phyloP scores from a whole-genome alignment of 1,284 basidiomycete species.

The Ustilago xerochloae region DNA sequence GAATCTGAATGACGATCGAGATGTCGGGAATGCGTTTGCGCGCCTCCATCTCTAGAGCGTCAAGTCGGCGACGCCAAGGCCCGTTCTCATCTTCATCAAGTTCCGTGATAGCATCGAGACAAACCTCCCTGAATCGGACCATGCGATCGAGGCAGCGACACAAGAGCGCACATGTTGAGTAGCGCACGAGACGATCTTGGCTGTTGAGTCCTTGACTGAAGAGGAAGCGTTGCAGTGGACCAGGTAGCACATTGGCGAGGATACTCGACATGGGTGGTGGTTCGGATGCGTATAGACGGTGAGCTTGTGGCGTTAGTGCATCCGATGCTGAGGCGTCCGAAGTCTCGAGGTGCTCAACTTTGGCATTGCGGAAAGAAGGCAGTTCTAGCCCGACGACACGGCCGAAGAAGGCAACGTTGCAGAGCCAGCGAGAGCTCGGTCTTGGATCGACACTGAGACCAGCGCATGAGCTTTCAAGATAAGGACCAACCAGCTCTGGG shows the following conservation, averaged over 20 bases:
- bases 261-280: slow-evolving; percentile 79
- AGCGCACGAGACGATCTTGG: slow-evolving; percentile 78
- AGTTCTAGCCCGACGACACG: slow-evolving; percentile 80
- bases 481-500: slow-evolving; percentile 86
- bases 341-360: slow-evolving; percentile 70
- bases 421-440: slow-evolving; percentile 87
- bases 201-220: slow-evolving; percentile 77
- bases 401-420: slow-evolving; percentile 84
- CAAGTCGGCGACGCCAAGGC: slow-evolving; percentile 33
- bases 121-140: slow-evolving; percentile 29
- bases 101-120: slow-evolving; percentile 71
- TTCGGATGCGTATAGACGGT: slow-evolving; percentile 71
- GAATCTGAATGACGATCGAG: slow-evolving; percentile 67
- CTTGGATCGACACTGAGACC: slow-evolving; percentile 84
- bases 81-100: slow-evolving; percentile 74
- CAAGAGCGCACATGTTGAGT: slow-evolving; percentile 80
- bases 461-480: slow-evolving; percentile 69
- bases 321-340: slow-evolving; percentile 69
- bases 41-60: slow-evolving; percentile 45
- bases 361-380: slow-evolving; percentile 72
- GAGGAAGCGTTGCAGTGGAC: slow-evolving; percentile 68
- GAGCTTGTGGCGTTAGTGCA: slow-evolving; percentile 54
- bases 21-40: slow-evolving; percentile 61
- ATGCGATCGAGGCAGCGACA: slow-evolving; percentile 52
- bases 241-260: slow-evolving; percentile 68